A percentile compares a stretch with the other conserved stretches of the same genome.
Conservation (phyloP, 768 basidiomycete genomes). For the Xerocomellus amylosporus region DNA sequence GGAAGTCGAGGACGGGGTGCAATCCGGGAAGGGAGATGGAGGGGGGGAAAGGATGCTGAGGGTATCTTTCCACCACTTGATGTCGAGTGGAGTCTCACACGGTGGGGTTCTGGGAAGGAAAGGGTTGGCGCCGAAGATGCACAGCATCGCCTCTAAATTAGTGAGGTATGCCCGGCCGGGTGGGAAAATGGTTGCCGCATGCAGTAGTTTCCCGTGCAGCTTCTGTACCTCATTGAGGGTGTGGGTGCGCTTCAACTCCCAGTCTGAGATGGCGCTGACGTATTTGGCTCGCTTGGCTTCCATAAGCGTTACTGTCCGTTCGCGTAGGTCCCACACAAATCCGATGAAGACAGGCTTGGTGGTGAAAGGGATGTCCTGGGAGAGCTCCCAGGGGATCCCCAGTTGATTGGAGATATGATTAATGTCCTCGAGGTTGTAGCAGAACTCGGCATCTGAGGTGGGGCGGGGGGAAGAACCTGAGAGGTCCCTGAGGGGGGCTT, state of each 20-base stretch:
- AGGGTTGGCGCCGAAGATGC: constrained; percentile 28
- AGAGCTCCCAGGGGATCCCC: neutral
- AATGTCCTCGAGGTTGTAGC: neutral
- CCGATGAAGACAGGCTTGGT: neutral
- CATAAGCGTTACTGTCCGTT: rapidly evolving
- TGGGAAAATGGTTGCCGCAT: constrained; percentile 32
- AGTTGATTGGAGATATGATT: neutral
- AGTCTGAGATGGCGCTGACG: neutral
- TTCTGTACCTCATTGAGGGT: neutral
- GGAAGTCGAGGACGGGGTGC: neutral
- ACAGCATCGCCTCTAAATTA: constrained; percentile 33
- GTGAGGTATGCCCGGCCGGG: constrained; percentile 18
- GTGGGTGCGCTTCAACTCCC: neutral
- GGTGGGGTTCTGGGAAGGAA: constrained; percentile 22
- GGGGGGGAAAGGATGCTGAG: neutral
- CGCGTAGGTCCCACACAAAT: neutral
- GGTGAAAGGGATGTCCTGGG: neutral
- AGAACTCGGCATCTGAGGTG: rapidly evolving
- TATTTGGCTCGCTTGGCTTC: neutral
- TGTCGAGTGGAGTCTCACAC: neutral
- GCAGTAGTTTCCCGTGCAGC: constrained; percentile 11
- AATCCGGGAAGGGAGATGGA: neutral
- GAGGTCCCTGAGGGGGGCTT: neutral
- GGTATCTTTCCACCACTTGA: neutral
- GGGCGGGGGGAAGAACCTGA: rapidly evolving